Evolutionary conservation across 305 asterid genomes (phyloP).

Genomic region (Caryopteris hybrid): DNA sequence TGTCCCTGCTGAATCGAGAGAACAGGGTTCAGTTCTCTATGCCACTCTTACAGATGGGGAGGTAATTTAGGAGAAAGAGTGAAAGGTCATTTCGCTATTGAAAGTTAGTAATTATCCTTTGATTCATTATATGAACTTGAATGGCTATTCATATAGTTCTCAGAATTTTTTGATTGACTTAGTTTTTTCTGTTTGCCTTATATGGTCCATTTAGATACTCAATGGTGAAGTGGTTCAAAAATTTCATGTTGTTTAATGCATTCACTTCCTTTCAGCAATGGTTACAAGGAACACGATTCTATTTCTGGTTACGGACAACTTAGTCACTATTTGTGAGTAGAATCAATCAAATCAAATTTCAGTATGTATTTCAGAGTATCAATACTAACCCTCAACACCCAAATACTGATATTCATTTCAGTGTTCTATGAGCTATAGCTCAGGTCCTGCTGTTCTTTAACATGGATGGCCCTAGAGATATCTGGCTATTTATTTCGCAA

Average conservation of each 20-base stretch:
- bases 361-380: neutral
- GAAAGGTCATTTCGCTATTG: slow-evolving; percentile 8
- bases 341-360: neutral
- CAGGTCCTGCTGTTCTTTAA: neutral
- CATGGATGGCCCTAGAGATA: neutral
- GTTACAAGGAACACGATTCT: neutral
- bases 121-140: slow-evolving; percentile 10
- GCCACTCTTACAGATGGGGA: slow-evolving; percentile 76
- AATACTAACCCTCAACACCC: neutral
- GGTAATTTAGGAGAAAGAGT: slow-evolving; percentile 41
- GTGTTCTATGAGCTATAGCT: too few species aligned
- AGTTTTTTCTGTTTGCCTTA: neutral
- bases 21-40: slow-evolving; percentile 66
- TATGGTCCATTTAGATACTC: neutral
- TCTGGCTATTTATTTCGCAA: neutral
- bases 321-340: neutral
- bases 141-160: neutral
- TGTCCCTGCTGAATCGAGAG: slow-evolving; percentile 69
- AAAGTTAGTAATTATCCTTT: neutral
- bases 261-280: neutral
- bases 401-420: too few species aligned
- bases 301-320: neutral
- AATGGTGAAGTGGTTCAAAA: neutral
- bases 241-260: neutral
- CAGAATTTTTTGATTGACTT: neutral